Evolutionary conservation across 306 rosid species (phyloP).

Genomic region (Nissolia schottii): DNA sequence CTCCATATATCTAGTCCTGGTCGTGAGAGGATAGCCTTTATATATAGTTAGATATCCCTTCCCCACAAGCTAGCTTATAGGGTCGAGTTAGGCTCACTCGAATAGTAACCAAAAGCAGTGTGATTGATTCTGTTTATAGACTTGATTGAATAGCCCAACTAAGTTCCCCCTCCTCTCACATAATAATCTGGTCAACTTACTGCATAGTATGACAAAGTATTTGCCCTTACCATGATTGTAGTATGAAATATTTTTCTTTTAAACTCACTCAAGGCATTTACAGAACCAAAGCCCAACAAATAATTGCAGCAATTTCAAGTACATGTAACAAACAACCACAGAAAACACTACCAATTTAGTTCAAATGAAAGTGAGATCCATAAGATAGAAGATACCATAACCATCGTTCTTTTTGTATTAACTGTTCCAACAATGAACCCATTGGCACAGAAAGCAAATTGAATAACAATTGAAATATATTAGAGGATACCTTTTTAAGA

Average conservation of each 20-base stretch:
- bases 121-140: too few relatives aligned
- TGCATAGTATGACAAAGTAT: neutral
- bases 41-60: too few relatives aligned
- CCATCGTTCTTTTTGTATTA: neutral
- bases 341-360: neutral
- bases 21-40: too few relatives aligned
- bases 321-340: neutral
- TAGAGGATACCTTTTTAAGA: slow-evolving; percentile 64
- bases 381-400: neutral
- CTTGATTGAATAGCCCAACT: too few relatives aligned
- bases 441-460: neutral
- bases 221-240: neutral
- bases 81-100: too few relatives aligned
- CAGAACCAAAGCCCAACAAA: too few relatives aligned
- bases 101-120: too few relatives aligned
- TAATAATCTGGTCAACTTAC: neutral
- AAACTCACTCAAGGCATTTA: too few relatives aligned
- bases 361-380: neutral
- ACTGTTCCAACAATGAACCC: neutral
- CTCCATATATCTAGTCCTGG: too few relatives aligned
- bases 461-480: neutral
- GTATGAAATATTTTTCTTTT: neutral
- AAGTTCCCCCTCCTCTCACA: too few relatives aligned
- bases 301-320: too few relatives aligned
- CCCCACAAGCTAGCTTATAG: too few relatives aligned